phyloP scores from a whole-genome alignment of 148 eudicot genomes.

The Cornus suecica region DNA sequence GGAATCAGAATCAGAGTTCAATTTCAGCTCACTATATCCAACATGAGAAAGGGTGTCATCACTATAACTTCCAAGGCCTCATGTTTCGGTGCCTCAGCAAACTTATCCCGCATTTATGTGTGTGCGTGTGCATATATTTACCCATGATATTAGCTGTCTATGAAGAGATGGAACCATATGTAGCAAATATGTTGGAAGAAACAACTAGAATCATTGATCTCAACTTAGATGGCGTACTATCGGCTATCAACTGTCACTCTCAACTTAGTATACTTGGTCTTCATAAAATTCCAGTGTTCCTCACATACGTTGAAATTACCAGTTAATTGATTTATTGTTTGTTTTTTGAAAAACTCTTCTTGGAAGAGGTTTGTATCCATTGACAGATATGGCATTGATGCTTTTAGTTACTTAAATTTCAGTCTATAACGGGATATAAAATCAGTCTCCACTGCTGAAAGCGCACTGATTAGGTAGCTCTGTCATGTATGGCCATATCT shows the following conservation, averaged over 20 bases:
- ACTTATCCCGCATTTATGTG: conserved; percentile 43
- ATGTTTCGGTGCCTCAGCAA: conserved; percentile 31
- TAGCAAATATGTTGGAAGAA: not conserved
- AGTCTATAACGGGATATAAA: not conserved
- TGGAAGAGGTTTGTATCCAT: not conserved
- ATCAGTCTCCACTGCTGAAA: not conserved
- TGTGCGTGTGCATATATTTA: too few relatives aligned
- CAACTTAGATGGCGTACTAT: not conserved
- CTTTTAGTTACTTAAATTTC: not conserved
- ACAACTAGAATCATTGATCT: not conserved
- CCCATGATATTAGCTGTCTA: too few relatives aligned
- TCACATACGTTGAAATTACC: not conserved
- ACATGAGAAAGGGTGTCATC: conserved; percentile 44
- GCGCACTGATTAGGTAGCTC: not conserved
- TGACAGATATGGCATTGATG: not conserved
- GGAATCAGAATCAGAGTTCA: conserved; percentile 64
- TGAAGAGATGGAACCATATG: not conserved
- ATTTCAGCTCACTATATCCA: conserved; percentile 58
- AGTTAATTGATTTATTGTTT: too few relatives aligned
- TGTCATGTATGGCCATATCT: not conserved
- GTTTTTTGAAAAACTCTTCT: not conserved
- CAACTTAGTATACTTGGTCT: too few relatives aligned
- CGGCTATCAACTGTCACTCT: not conserved
- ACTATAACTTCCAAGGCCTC: conserved; percentile 21
- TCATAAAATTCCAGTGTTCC: not conserved